Evolutionary conservation across 2,329 filamentous ascomycete species (phyloP), one percentile per base, ranked within the genome.

Genomic region (Colletotrichum scovillei): DNA sequence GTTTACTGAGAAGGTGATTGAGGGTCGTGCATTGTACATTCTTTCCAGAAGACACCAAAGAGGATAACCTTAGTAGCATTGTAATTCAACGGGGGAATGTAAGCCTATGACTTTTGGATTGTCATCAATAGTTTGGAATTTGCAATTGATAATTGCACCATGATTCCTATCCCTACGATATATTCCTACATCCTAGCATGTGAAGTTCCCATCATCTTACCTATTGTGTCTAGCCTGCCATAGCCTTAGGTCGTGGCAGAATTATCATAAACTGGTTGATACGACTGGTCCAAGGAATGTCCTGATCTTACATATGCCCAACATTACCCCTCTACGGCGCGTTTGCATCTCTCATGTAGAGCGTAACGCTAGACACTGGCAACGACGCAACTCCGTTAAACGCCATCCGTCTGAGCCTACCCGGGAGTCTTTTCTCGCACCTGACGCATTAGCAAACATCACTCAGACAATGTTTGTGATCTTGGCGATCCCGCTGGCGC

Each of bases 351-450:
- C 58, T 52, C 73, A 76, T 73, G 59, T 79, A 79, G 1, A 79
- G 57, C 75, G 76, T 76, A 49, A 76, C 67, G 62, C 76, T 79
- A 11, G 78, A 79, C 53, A 77, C 77, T 5, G 79, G 80, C 49
- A 82, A 72, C n/a, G 66, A 53, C 7, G 77, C 73, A 1, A 78
- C 74, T 4, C 78, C 78, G 30, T 80, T 79, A 69, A 82, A 82
- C 12, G 78, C 76, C 63, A 81, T 76, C 16, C 79, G 78, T 58
- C 76, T 79, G 57, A 82, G 70, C 4, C 76, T 75, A 49, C 75
- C 76, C n/a, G 68, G 64, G 6, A 64, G 69, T 22, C 72, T 74
- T 74, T 72, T 35, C 11, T 11, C 19, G 42, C 42, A 16, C 49
- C 32, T 52, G 9, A 0, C 6, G 16, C 1, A 64, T 74, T 74